A percentile compares a stretch with the other conserved stretches of the same genome.
Conservation (phyloP, 305 asterid genomes). For the Andrographis paniculata region DNA sequence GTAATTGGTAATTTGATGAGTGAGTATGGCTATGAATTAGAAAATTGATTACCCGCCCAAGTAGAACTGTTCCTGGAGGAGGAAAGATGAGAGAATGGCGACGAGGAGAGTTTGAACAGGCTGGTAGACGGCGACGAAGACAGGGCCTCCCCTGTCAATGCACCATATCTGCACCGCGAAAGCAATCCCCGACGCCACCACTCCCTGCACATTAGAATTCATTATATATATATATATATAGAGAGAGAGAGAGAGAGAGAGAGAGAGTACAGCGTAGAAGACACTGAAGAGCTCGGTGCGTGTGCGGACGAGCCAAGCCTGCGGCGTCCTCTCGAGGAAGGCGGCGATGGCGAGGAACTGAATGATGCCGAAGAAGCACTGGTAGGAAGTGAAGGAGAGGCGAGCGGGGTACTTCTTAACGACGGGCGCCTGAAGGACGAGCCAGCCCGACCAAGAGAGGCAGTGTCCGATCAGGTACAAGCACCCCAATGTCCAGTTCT, state of each 20-base stretch:
- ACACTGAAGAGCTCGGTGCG: slow-evolving; percentile 80
- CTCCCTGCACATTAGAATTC: slow-evolving; percentile 55
- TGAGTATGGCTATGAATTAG: too few relatives aligned
- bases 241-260: not conserved
- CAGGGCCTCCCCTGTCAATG: slow-evolving; percentile 86
- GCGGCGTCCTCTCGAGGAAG: slow-evolving; percentile 53
- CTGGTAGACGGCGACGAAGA: slow-evolving; percentile 83
- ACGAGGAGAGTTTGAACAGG: slow-evolving; percentile 91
- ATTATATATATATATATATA: slow-evolving; percentile 4
- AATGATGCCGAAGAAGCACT: slow-evolving; percentile 66
- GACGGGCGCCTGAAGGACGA: slow-evolving; percentile 68
- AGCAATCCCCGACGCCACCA: slow-evolving; percentile 87
- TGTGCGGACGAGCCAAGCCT: slow-evolving; percentile 71
- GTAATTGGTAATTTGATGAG: too few relatives aligned
- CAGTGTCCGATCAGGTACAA: slow-evolving; percentile 76
- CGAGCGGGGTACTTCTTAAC: slow-evolving; percentile 77
- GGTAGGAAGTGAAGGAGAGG: slow-evolving; percentile 71
- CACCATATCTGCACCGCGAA: slow-evolving; percentile 97
- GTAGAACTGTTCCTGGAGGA: slow-evolving; percentile 63
- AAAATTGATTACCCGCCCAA: slow-evolving; percentile 57
- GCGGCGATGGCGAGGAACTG: slow-evolving; percentile 73
- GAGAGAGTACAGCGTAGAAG: slow-evolving; percentile 53
- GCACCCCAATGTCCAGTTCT: slow-evolving; percentile 83
- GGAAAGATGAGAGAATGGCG: slow-evolving; percentile 59
- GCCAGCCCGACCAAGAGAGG: slow-evolving; percentile 85